Percentiles rank a stretch among this genome's conserved stretches.
phyloP scores from a whole-genome alignment of 1,284 basidiomycete genomes.

The Schizophyllum amplum region DNA sequence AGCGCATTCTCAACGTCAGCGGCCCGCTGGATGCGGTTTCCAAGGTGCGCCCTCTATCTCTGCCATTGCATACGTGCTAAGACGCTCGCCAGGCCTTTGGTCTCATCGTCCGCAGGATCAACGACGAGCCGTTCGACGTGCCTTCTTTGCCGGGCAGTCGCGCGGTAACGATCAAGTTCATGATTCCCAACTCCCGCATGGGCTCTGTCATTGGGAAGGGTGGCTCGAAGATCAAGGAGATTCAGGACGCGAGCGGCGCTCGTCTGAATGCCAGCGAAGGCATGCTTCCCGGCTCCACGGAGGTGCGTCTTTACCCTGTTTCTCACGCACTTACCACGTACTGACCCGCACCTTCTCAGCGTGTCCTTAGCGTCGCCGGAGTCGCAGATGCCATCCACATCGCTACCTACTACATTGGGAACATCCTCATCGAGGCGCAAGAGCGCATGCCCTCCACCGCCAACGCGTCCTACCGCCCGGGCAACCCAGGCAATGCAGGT shows the following conservation, averaged over 20 bases:
- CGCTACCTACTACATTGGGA: slow-evolving; percentile 98
- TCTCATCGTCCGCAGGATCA: slow-evolving; percentile 96
- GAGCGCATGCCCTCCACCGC: slow-evolving; percentile 72
- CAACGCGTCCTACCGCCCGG: slow-evolving; percentile 53
- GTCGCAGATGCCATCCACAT: slow-evolving; percentile 99
- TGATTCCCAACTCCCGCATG: slow-evolving; percentile 99
- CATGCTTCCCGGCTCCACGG: slow-evolving; percentile 98
- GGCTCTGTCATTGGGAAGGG: slow-evolving; percentile 98
- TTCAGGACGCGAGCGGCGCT: slow-evolving; percentile 97
- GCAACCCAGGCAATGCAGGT: slow-evolving; percentile 7
- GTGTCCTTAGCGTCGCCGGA: slow-evolving; percentile 93
- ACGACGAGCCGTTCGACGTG: slow-evolving; percentile 97
- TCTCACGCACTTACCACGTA: slow-evolving; percentile 3
- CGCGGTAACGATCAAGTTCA: slow-evolving; percentile 98
- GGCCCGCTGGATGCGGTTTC: slow-evolving; percentile 98
- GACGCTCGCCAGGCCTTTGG: slow-evolving; percentile 78
- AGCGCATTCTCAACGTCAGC: slow-evolving; percentile 95
- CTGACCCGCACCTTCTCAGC: slow-evolving; percentile 37
- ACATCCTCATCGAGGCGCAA: slow-evolving; percentile 92
- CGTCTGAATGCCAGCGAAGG: slow-evolving; percentile 94
- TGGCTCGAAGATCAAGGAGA: slow-evolving; percentile 98
- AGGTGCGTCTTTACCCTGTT: slow-evolving; percentile 43
- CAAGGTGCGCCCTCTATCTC: slow-evolving; percentile 55
- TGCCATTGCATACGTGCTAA: slow-evolving; percentile 9
- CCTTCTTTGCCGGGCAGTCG: slow-evolving; percentile 96